phyloP scores from a whole-genome alignment of 768 basidiomycete genomes.

The Sporobolomyces pararoseus region DNA sequence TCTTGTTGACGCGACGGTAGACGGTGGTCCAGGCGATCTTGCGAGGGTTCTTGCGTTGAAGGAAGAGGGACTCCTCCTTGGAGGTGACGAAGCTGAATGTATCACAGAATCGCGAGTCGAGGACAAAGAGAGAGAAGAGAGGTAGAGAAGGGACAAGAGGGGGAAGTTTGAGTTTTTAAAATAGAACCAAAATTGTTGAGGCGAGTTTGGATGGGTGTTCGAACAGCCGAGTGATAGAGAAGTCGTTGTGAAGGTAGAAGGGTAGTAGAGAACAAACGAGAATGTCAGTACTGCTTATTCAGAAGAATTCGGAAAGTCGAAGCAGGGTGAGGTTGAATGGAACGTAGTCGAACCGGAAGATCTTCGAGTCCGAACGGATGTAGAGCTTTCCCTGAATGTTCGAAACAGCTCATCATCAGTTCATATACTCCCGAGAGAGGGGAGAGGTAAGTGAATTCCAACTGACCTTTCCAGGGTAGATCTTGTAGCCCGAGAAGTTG shows the following conservation, averaged over 20 bases:
- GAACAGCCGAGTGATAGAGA: no score
- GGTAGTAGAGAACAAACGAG: not conserved
- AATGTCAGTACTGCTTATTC: no score
- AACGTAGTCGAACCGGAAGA: conserved; percentile 42
- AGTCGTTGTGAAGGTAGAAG: no score
- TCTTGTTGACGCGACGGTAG: conserved; percentile 98
- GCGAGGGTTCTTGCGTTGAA: conserved; percentile 99
- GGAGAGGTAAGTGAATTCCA: conserved; percentile 45
- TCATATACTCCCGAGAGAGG: not conserved
- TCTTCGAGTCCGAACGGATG: conserved; percentile 46
- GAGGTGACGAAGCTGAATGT: conserved; percentile 86
- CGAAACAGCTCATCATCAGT: not conserved
- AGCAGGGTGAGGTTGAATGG: not conserved
- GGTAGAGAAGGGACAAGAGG: not conserved
- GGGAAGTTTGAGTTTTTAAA: no score
- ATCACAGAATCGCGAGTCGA: no score
- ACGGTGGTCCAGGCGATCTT: conserved; percentile 94
- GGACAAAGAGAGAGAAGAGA: not conserved
- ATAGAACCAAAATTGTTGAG: no score
- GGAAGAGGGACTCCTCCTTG: conserved; percentile 93
- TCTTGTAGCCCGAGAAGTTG: conserved; percentile 92
- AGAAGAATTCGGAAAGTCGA: no score
- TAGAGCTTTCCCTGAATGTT: conserved; percentile 42
- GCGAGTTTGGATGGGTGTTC: no score
- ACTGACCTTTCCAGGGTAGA: conserved; percentile 98